Conservation (phyloP, 352 stramenopile genomes). For the Phytophthora podocarpi region DNA sequence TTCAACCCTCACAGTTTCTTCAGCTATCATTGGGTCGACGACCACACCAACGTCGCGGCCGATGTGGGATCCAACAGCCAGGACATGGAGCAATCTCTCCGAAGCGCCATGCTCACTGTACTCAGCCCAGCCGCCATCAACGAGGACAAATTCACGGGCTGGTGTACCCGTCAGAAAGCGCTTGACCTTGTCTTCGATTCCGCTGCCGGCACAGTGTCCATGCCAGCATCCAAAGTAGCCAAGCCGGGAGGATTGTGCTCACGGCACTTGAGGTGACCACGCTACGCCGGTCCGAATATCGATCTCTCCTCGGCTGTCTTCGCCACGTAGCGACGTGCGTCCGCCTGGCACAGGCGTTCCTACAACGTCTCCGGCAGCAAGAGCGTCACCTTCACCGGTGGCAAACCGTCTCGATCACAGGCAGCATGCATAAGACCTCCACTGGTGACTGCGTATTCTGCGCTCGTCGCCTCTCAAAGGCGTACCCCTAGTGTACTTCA, state of each 20-base stretch:
- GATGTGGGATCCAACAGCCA: neutral
- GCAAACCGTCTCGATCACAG: too few relatives aligned
- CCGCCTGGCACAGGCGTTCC: neutral
- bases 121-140: neutral
- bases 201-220: neutral
- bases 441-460: too few relatives aligned
- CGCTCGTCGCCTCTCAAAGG: too few relatives aligned
- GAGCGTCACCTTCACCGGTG: too few relatives aligned
- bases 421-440: too few relatives aligned
- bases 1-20: neutral
- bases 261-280: too few relatives aligned
- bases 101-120: neutral
- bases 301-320: neutral
- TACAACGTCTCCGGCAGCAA: too few relatives aligned
- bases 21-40: constrained; percentile 1
- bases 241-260: too few relatives aligned
- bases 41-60: neutral
- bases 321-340: neutral
- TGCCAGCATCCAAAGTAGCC: neutral
- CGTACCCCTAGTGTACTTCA: too few relatives aligned
- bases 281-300: neutral
- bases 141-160: neutral
- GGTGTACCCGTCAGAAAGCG: neutral
- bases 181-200: neutral
- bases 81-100: neutral